A percentile compares a stretch with the other conserved stretches of the same genome.
Evolutionary conservation across 129 eudicot species (phyloP).

Genomic region (Artemisia tridentata): DNA sequence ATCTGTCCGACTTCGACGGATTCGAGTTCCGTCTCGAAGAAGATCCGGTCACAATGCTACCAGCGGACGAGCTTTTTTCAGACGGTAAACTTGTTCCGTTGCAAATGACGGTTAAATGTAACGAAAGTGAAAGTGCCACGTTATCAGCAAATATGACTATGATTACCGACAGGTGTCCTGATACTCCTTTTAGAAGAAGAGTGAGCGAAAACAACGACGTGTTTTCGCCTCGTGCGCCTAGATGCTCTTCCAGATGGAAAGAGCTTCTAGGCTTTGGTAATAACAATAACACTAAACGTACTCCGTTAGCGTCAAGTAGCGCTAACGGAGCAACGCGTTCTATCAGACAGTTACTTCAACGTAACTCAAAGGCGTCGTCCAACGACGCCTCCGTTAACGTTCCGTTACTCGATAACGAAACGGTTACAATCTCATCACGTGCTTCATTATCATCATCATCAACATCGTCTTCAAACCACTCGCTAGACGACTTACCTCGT

Average conservation of each 20-base stretch:
- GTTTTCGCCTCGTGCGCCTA: conserved; percentile 85
- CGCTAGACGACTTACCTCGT: conserved; percentile 67
- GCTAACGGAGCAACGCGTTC: conserved; percentile 34
- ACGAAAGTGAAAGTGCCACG: conserved; percentile 25
- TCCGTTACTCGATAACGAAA: conserved; percentile 63
- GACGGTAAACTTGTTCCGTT: conserved; percentile 75
- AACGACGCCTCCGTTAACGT: conserved; percentile 48
- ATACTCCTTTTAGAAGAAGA: conserved; percentile 41
- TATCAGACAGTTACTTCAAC: conserved; percentile 50
- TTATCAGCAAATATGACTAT: background rate
- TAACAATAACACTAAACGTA: conserved; percentile 32
- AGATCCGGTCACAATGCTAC: conserved; percentile 69
- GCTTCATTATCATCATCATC: conserved; percentile 68
- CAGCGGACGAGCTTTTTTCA: conserved; percentile 79
- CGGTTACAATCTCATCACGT: conserved; percentile 51
- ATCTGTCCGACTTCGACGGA: conserved; percentile 49
- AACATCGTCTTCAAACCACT: conserved; percentile 74
- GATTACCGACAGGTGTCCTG: conserved; percentile 37
- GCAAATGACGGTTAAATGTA: conserved; percentile 38
- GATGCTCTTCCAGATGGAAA: conserved; percentile 87
- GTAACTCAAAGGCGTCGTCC: conserved; percentile 49
- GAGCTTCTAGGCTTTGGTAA: conserved; percentile 71
- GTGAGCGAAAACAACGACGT: conserved; percentile 22
- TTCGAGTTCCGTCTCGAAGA: conserved; percentile 77
- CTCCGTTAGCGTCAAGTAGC: conserved; percentile 23